Percentiles rank a stretch among this genome's conserved stretches.
These are phyloP conservation scores for Carex arenaria DNA, from an alignment of 202 grass and related monocot genomes.

Conservation along the genomic window DNA sequence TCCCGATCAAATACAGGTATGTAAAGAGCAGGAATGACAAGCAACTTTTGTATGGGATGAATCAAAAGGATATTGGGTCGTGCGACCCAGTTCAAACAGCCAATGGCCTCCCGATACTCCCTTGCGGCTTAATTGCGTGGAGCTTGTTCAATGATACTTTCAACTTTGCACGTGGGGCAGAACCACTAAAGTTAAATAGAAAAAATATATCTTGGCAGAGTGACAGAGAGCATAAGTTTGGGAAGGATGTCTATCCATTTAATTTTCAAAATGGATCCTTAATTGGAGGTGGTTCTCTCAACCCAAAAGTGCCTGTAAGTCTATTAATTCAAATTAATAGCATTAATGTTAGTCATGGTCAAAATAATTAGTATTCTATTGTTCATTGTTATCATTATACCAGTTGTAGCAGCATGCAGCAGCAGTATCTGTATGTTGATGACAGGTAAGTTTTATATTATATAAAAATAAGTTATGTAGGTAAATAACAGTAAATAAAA, in stretches of 20 bases:
- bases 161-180: slow-evolving; percentile 38
- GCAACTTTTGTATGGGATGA: slow-evolving; percentile 51
- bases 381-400: neutral
- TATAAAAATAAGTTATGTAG: neutral
- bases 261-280: slow-evolving; percentile 95
- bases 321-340: neutral
- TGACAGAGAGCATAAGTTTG: slow-evolving; percentile 80
- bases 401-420: neutral
- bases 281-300: slow-evolving; percentile 74
- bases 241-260: slow-evolving; percentile 86
- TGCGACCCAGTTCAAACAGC: slow-evolving; percentile 48
- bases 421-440: neutral
- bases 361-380: neutral
- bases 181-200: slow-evolving; percentile 49
- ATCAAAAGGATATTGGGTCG: slow-evolving; percentile 46
- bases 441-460: neutral
- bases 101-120: slow-evolving; percentile 62
- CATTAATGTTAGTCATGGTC: neutral
- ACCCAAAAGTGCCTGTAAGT: slow-evolving; percentile 72
- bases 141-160: slow-evolving; percentile 98
- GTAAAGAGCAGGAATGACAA: slow-evolving; percentile 87
- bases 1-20: slow-evolving; percentile 43
- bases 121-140: slow-evolving; percentile 94
- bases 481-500: neutral
- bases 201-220: slow-evolving; percentile 93